A percentile compares a stretch with the other conserved stretches of the same genome.
Conservation (phyloP, 1,284 basidiomycete genomes). For the Sanghuangporus weigelae region DNA sequence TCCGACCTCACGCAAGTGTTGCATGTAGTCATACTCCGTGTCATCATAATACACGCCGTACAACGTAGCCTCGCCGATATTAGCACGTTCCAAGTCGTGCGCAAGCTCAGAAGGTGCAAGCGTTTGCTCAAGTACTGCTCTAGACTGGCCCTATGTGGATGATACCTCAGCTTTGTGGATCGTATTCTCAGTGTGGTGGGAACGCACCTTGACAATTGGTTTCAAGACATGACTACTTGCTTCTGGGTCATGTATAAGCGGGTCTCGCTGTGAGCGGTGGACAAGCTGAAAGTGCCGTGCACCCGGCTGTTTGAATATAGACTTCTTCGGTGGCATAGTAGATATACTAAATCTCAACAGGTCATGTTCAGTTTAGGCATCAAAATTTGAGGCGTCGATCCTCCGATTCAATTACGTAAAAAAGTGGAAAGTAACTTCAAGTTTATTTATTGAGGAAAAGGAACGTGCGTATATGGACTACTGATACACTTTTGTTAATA, state of each 20-base stretch:
- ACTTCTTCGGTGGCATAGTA: constrained; percentile 41
- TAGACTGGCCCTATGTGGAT: constrained; percentile 61
- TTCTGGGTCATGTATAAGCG: constrained; percentile 90
- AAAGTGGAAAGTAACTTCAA: too few relatives aligned
- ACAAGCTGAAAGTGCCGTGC: constrained; percentile 96
- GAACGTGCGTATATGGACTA: not conserved
- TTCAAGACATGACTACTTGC: constrained; percentile 88
- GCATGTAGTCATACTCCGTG: constrained; percentile 99
- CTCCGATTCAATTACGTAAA: not conserved
- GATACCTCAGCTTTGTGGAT: not conserved
- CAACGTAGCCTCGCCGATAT: constrained; percentile 81
- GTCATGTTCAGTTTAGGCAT: not conserved
- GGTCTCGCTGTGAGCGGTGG: constrained; percentile 94
- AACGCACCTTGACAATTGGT: constrained; percentile 63
- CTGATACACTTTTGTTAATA: not conserved
- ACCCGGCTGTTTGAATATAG: constrained; percentile 85
- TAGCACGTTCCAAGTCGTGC: constrained; percentile 38
- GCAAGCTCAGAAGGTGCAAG: constrained; percentile 58
- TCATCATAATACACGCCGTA: constrained; percentile 98
- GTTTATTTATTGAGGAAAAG: not conserved
- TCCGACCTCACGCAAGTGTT: constrained; percentile 83
- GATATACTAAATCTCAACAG: not conserved
- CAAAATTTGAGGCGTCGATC: not conserved
- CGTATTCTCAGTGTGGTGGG: not conserved
- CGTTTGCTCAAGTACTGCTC: constrained; percentile 64